Conservation (phyloP, 805 yeast species). For the Cephaloascus albidus region DNA sequence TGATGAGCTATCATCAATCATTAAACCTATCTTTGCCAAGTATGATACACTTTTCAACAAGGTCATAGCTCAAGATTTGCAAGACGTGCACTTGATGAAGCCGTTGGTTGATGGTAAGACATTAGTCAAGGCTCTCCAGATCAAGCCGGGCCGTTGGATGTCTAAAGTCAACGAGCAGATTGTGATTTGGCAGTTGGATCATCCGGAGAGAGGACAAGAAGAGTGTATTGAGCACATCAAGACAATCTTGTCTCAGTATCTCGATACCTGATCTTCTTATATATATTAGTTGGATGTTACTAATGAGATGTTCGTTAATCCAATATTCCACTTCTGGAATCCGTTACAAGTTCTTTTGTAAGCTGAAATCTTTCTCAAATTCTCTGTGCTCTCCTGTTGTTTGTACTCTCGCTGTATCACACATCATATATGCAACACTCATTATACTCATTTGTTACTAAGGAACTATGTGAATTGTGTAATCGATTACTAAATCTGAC, state of each 20-base stretch:
- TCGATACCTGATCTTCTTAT: too few relatives aligned
- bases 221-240: conserved; percentile 43
- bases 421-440: too few relatives aligned
- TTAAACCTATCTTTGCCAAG: conserved; percentile 1
- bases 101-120: conserved; percentile 74
- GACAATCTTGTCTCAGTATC: conserved; percentile 10
- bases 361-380: too few relatives aligned
- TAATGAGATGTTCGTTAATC: too few relatives aligned
- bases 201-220: conserved; percentile 45
- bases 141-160: conserved; percentile 88
- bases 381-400: too few relatives aligned
- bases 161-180: conserved; percentile 42
- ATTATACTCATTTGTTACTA: too few relatives aligned
- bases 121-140: conserved; percentile 36
- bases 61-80: conserved; percentile 24
- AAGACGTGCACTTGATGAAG: conserved; percentile 37
- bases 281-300: too few relatives aligned
- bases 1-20: background rate
- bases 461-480: too few relatives aligned
- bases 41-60: conserved; percentile 9
- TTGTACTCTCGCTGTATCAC: too few relatives aligned
- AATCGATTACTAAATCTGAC: too few relatives aligned
- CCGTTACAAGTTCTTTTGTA: too few relatives aligned
- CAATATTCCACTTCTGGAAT: too few relatives aligned
- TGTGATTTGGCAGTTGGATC: conserved; percentile 68